Evolutionary conservation across 23 red algal species (phyloP).

Genomic region (Gracilaria gracilis): DNA sequence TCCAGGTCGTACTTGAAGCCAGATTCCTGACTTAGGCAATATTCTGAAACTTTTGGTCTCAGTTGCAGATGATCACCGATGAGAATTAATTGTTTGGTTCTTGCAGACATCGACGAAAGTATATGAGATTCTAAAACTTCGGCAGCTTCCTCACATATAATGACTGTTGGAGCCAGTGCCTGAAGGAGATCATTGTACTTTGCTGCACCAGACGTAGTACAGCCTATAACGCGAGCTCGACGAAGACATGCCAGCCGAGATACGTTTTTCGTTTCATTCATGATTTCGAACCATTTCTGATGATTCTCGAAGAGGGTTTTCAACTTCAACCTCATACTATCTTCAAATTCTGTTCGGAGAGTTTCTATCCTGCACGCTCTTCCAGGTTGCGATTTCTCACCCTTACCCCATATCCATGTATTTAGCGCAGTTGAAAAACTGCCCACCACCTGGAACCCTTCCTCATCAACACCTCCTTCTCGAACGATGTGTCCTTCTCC

Average conservation of each 20-base stretch:
- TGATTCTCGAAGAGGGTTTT: neutral
- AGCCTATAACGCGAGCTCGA: slow-evolving; percentile 38
- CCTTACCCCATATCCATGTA: neutral
- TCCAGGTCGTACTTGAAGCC: slow-evolving; percentile 28
- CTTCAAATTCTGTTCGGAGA: neutral
- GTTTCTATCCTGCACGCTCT: neutral
- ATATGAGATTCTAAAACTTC: slow-evolving; percentile 60
- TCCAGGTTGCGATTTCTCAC: neutral
- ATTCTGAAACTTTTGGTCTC: slow-evolving; percentile 41
- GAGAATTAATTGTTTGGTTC: slow-evolving; percentile 54
- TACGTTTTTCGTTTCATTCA: neutral
- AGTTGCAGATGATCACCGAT: slow-evolving; percentile 76
- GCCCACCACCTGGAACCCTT: neutral
- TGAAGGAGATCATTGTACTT: slow-evolving; percentile 22
- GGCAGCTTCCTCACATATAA: slow-evolving; percentile 69
- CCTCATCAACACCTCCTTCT: neutral
- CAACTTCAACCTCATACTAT: neutral
- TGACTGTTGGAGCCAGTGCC: slow-evolving; percentile 16
- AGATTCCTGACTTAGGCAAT: slow-evolving; percentile 18
- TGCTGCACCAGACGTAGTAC: slow-evolving; percentile 56
- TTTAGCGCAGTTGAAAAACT: neutral
- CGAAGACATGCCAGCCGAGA: neutral
- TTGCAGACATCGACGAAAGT: neutral
- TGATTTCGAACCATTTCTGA: neutral
- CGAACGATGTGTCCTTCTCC: neutral